These are phyloP conservation scores for Candida stauntonica DNA, from an alignment of 805 yeast genomes.

Conservation along the genomic window DNA sequence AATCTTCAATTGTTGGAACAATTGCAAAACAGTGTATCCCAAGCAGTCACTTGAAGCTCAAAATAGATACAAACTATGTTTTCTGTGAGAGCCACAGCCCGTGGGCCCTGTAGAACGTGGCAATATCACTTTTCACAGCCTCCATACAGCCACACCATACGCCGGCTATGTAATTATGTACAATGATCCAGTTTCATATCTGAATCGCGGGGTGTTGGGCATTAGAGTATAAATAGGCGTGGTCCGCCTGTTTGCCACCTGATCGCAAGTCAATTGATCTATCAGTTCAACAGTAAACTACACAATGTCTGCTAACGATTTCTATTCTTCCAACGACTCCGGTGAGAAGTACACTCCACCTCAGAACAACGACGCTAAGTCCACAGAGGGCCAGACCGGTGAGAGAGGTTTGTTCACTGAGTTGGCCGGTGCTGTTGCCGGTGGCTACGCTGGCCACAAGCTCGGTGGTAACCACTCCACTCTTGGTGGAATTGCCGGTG, in stretches of 20 bases:
- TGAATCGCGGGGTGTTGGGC: conserved; percentile 10
- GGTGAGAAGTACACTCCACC: conserved; percentile 16
- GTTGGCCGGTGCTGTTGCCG: conserved; percentile 48
- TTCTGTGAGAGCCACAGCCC: too few relatives aligned
- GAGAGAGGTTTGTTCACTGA: conserved; percentile 41
- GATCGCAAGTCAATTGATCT: not conserved
- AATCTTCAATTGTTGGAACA: too few relatives aligned
- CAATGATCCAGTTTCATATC: conserved; percentile 11
- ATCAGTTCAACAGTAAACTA: conserved; percentile 2
- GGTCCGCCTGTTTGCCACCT: not conserved
- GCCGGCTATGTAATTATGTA: too few relatives aligned
- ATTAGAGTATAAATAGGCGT: conserved; percentile 4
- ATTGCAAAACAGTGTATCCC: too few relatives aligned
- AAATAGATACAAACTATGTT: too few relatives aligned
- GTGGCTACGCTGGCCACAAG: conserved; percentile 49
- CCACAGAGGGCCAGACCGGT: conserved; percentile 16
- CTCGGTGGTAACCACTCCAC: conserved; percentile 33
- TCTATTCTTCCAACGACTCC: conserved; percentile 29
- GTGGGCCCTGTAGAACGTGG: too few relatives aligned
- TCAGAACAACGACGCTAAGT: conserved; percentile 18
- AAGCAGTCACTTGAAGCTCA: too few relatives aligned
- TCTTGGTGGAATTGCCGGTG: conserved; percentile 48
- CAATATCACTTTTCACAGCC: too few relatives aligned
- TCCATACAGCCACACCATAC: too few relatives aligned
- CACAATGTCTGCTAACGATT: conserved; percentile 60